Percentiles rank a stretch among this genome's conserved stretches.
These are phyloP conservation scores for Mollisia scopiformis DNA, from an alignment of 2,329 filamentous ascomycete genomes.

Conservation along the genomic window DNA sequence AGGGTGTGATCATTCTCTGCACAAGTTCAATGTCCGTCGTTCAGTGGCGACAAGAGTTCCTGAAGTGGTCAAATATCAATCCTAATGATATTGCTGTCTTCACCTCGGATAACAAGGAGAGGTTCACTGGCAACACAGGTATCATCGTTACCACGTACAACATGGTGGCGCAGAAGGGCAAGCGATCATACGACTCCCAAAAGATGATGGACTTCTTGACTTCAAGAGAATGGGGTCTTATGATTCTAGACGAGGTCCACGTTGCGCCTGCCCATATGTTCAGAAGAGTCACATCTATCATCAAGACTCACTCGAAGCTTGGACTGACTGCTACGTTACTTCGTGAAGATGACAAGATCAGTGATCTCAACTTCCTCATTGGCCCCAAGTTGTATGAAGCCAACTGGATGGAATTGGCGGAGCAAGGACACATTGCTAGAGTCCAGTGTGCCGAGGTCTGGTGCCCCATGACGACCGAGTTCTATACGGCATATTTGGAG, in stretches of 20 bases:
- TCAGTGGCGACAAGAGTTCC: constrained; percentile 94
- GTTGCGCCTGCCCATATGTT: constrained; percentile 98
- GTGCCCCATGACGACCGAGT: constrained; percentile 99
- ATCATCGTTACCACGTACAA: constrained; percentile 98
- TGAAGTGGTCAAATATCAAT: constrained; percentile 99
- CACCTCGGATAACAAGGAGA: constrained; percentile 88
- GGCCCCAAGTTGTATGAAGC: constrained; percentile 97
- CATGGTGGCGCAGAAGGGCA: constrained; percentile 93
- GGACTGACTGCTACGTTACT: constrained; percentile 92
- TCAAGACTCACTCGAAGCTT: constrained; percentile 94
- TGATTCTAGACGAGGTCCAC: constrained; percentile 97
- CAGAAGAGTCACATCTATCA: constrained; percentile 86
- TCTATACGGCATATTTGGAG: constrained; percentile 90
- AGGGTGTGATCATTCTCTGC: constrained; percentile 91
- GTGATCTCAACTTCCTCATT: constrained; percentile 95
- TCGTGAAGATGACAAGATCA: constrained; percentile 97
- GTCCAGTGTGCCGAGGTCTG: constrained; percentile 99
- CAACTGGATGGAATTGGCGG: constrained; percentile 98
- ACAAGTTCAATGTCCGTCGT: constrained; percentile 98
- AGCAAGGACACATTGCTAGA: constrained; percentile 94
- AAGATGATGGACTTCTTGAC: constrained; percentile 98
- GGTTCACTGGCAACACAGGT: constrained; percentile 85
- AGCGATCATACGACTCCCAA: constrained; percentile 87
- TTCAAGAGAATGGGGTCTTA: constrained; percentile 90
- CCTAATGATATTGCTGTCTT: constrained; percentile 94